Percentiles rank a stretch among this genome's conserved stretches.
Evolutionary conservation across 2,329 filamentous ascomycete species (phyloP).

Genomic region (Hymenoscyphus fraxineus): DNA sequence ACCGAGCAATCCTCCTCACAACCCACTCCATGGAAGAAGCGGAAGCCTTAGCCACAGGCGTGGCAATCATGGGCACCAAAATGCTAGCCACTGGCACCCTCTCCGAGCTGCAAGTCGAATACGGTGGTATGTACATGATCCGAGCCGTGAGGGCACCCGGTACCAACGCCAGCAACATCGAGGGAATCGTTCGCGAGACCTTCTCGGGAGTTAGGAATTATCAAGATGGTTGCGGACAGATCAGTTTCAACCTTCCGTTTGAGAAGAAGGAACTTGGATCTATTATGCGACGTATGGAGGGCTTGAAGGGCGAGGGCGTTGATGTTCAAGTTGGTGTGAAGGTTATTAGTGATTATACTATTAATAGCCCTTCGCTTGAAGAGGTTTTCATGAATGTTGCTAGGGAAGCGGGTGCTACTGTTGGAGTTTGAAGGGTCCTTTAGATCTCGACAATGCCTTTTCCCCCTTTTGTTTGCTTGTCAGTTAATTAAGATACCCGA

Average conservation of each 20-base stretch:
- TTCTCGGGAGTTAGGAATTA: slow-evolving; percentile 23
- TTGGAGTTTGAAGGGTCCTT: slow-evolving; percentile 2
- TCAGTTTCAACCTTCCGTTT: slow-evolving; percentile 25
- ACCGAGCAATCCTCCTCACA: slow-evolving; percentile 36
- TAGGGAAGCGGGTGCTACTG: slow-evolving; percentile 20
- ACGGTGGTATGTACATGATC: slow-evolving; percentile 24
- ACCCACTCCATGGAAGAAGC: slow-evolving; percentile 40
- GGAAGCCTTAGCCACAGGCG: slow-evolving; percentile 35
- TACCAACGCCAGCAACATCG: slow-evolving; percentile 12
- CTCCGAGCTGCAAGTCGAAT: slow-evolving; percentile 18
- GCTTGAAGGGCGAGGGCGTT: slow-evolving; percentile 19
- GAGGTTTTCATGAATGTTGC: slow-evolving; percentile 33
- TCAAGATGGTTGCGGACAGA: slow-evolving; percentile 25
- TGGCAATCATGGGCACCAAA: slow-evolving; percentile 35
- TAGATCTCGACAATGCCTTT: background rate
- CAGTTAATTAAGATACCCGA: background rate
- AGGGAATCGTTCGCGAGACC: slow-evolving; percentile 15
- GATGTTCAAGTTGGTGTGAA: background rate
- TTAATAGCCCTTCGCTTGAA: slow-evolving; percentile 28
- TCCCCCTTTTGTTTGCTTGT: background rate
- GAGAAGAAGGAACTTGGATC: slow-evolving; percentile 21
- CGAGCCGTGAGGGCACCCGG: slow-evolving; percentile 18
- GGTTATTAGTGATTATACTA: slow-evolving; percentile 25
- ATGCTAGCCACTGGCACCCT: slow-evolving; percentile 34
- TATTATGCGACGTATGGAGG: slow-evolving; percentile 28